Base-by-base conservation (phyloP, 495 filamentous ascomycete species). In the Aspergillus panamensis region DNA sequence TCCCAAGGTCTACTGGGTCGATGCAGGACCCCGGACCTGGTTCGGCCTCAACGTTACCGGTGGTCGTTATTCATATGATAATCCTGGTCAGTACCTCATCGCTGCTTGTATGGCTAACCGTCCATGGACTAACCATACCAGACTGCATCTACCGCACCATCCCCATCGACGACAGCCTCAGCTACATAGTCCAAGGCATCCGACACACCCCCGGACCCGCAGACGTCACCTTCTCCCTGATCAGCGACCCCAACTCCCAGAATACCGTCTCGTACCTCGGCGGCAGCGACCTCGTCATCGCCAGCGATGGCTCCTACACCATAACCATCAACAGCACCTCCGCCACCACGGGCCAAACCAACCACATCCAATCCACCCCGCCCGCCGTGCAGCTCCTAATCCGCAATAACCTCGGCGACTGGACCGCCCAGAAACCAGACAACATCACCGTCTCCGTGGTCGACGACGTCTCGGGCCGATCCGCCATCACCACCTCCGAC, bases 131-230 rank as follows among this genome's bases (percentile, higher is more conserved):
- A 5, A 25, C 25, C 2, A 25, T 25, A 5, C 2, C 25, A 10
- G 61, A 63, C 47, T 59, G 56, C 21, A 59, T 63, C 35, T 63
- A 59, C 30, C 61, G 61, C 48, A 63, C 56, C 8, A 60, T 63
- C 21, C 61, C 61, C 3, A 63, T 63, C 29, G 52, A 55, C 40
- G 9, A 45, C 48, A 52, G 53, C 16, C 47, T 63, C 8, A 53
- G 20, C 29, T 63, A 63, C 43, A 16, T 57, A 2, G 32, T 63
- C n/a, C 51, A 29, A 7, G 57, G 61, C 13, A 56, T 53, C 20
- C 51, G 57, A 6, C 35, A 62, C 33, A 47, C 2, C 9, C 40
- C 60, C 3, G 56, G 56, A 6, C 60, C 60, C 10, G 17, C 44
- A 8, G 60, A 62, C 45, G 56, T 59, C 25, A 62, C 50, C 7